Evolutionary conservation across 352 stramenopile genomes (phyloP), one percentile per base, ranked within the genome.

Genomic region (Phytophthora niederhauseri): DNA sequence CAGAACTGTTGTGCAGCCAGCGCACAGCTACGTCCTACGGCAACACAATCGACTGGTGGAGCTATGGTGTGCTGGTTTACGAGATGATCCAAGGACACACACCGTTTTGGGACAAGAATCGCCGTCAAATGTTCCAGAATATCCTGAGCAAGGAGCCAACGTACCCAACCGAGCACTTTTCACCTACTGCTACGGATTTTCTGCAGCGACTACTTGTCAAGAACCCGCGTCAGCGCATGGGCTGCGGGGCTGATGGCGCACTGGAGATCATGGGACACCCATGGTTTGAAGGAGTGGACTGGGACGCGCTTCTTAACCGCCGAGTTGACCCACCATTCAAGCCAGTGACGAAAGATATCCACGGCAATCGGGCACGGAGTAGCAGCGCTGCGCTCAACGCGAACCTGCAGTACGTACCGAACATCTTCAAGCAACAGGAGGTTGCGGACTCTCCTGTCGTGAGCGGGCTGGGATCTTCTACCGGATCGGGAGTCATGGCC

Each of bases 41-140:
- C 66, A 95, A 94, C 67, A 89, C 84, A n/a, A 71, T 95, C 57
- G 89, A 97, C 71, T 97, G 89, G 89, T 97, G 89, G 89, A 92
- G 82, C 65, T 95, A 87, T 57, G 89, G 89, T 15, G 85, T 95
- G 41, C 70, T 97, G 7, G 73, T 97, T 22, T 97, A 94, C 72
- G 89, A 97, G 62, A 97, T 97, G 89, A 94, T 97, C 48, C 72
- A 83, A 57, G 89, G 89, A 19, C 80, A 92, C 52, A 93, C 88
- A 43, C 89, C 89, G 22, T 97, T 94, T 38, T 95, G 78, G 75
- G 80, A 94, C 75, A 91, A 91, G 65, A 95, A 95, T 70, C 85
- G 89, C 11, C 77, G 80, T 26, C 72, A 88, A 71, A 95, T 97
- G 86, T 95, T 95, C 64, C 84, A 95, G 57, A 94, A 94, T 52